phyloP scores from a whole-genome alignment of 2,329 filamentous ascomycete species.

The Coniochaeta ligniaria region DNA sequence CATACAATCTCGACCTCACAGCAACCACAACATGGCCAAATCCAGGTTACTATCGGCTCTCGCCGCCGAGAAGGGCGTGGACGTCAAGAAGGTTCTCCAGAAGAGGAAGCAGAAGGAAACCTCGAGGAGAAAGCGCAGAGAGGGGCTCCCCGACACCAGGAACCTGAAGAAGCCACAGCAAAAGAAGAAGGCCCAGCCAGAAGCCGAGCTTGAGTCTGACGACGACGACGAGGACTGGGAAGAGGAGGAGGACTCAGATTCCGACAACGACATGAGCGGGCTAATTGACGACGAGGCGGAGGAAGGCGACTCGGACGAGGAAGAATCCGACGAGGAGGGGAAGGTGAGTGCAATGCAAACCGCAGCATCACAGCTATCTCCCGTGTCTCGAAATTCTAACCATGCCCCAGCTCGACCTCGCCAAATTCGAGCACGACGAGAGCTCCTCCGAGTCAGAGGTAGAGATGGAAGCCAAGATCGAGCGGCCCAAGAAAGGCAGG shows the following conservation, averaged over 20 bases:
- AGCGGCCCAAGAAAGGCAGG: conserved; percentile 28
- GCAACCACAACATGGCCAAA: conserved; percentile 11
- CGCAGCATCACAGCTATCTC: neutral
- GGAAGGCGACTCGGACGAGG: conserved; percentile 19
- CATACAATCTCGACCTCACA: neutral
- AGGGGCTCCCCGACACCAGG: conserved; percentile 7
- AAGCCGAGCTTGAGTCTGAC: conserved; percentile 14
- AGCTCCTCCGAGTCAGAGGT: conserved; percentile 61
- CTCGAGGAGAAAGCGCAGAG: conserved; percentile 27
- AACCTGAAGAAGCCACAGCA: conserved; percentile 18
- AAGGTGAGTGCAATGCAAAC: conserved; percentile 6
- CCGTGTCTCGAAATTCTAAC: conserved; percentile 4
- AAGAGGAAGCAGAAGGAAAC: conserved; percentile 37
- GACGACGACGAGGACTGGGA: conserved; percentile 30
- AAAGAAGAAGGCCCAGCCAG: conserved; percentile 15
- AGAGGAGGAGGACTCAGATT: conserved; percentile 21
- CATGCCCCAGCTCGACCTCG: conserved; percentile 38
- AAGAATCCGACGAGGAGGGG: conserved; percentile 17
- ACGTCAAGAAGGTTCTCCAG: conserved; percentile 44
- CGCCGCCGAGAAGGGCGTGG: conserved; percentile 45
- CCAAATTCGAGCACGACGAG: conserved; percentile 54
- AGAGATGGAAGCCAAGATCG: conserved; percentile 68
- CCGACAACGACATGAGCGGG: conserved; percentile 18
- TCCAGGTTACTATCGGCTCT: conserved; percentile 48
- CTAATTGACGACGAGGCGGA: conserved; percentile 28